Evolutionary conservation across 768 basidiomycete species (phyloP).

Genomic region (Chalciporus pseudorubinellus): DNA sequence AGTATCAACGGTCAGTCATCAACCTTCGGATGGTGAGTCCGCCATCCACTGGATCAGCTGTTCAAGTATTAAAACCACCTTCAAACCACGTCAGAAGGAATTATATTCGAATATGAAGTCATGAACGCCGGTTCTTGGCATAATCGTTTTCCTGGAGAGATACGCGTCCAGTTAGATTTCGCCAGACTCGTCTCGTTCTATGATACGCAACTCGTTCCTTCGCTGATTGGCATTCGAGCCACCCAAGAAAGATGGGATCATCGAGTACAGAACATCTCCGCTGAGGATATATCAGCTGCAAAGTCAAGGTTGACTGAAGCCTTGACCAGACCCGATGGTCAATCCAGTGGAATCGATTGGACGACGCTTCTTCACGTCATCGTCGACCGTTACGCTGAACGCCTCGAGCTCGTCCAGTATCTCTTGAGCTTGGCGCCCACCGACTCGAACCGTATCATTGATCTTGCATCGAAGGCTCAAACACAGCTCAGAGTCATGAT

Average conservation of each 20-base stretch:
- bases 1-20: no score
- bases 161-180: conserved; percentile 19
- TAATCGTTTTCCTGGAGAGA: conserved; percentile 23
- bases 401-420: conserved; percentile 41
- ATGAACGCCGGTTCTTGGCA: conserved; percentile 21
- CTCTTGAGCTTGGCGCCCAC: conserved; percentile 28
- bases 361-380: conserved; percentile 35
- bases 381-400: conserved; percentile 40
- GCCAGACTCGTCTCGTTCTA: conserved; percentile 22
- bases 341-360: conserved; percentile 42
- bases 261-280: conserved; percentile 8
- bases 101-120: conserved; percentile 1
- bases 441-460: conserved; percentile 10
- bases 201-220: conserved; percentile 14
- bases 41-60: no score
- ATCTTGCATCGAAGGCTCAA: conserved; percentile 4
- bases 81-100: no score
- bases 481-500: conserved; percentile 23
- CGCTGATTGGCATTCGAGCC: conserved; percentile 7
- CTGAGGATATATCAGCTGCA: conserved; percentile 3
- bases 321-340: background rate
- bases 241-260: conserved; percentile 17
- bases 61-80: no score
- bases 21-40: no score
- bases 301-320: conserved; percentile 2